A percentile compares a stretch with the other conserved stretches of the same genome.
These are phyloP conservation scores for Schizophyllum amplum DNA, from an alignment of 1,284 basidiomycete genomes.

Conservation along the genomic window DNA sequence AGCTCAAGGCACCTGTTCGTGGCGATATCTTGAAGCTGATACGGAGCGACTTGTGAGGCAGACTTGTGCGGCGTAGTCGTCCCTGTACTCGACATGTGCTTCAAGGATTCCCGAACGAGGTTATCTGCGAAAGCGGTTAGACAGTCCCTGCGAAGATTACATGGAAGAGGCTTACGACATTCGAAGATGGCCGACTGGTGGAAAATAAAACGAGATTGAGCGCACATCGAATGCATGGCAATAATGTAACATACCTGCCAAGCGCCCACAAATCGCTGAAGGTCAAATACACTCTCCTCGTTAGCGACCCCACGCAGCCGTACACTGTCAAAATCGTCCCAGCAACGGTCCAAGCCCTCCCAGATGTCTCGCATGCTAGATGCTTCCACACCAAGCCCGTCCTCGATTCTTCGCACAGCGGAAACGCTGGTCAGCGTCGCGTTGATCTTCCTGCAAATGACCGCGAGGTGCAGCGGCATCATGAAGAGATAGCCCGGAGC, in stretches of 20 bases:
- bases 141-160: no score
- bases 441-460: slow-evolving; percentile 71
- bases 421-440: slow-evolving; percentile 64
- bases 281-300: slow-evolving; percentile 38
- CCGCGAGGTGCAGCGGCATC: slow-evolving; percentile 61
- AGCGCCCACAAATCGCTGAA: slow-evolving; percentile 57
- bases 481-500: slow-evolving; percentile 31
- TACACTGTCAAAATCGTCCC: slow-evolving; percentile 72
- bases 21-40: slow-evolving; percentile 36
- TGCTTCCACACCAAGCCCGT: slow-evolving; percentile 45
- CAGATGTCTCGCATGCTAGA: slow-evolving; percentile 63
- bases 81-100: slow-evolving; percentile 34
- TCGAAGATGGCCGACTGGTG: slow-evolving; percentile 68
- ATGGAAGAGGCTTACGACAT: slow-evolving; percentile 49
- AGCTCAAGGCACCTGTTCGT: slow-evolving; percentile 39
- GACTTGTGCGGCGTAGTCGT: slow-evolving; percentile 20
- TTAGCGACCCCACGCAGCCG: slow-evolving; percentile 27
- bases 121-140: no score
- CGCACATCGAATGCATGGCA: slow-evolving; percentile 7
- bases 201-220: slow-evolving; percentile 12
- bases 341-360: slow-evolving; percentile 72
- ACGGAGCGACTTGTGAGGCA: slow-evolving; percentile 28
- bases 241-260: slow-evolving; percentile 50
- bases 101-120: slow-evolving; percentile 55
- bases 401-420: slow-evolving; percentile 49